Percentiles rank a stretch among this genome's conserved stretches.
These are phyloP conservation scores for Remersonia thermophila DNA, from an alignment of 2,329 filamentous ascomycete genomes.

Conservation along the genomic window DNA sequence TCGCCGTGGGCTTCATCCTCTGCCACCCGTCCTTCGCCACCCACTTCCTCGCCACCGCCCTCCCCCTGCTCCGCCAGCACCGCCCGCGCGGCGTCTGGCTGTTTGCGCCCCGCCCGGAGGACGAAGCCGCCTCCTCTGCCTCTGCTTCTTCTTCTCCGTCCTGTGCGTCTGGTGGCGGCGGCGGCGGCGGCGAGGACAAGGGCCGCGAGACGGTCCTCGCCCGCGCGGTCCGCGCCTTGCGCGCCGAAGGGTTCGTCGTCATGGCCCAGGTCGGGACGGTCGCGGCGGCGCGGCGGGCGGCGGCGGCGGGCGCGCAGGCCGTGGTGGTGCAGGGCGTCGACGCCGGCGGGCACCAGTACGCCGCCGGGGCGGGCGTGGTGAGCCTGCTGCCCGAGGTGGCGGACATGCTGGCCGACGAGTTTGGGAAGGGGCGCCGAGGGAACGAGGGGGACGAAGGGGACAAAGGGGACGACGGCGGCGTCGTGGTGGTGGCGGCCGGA, in stretches of 20 bases:
- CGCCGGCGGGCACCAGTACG: constrained; percentile 51
- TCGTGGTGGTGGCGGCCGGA: constrained; percentile 43
- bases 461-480: constrained; percentile 20
- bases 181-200: too few relatives aligned
- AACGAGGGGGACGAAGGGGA: too few relatives aligned
- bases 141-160: too few relatives aligned
- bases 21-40: constrained; percentile 30
- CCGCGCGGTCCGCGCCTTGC: constrained; percentile 21
- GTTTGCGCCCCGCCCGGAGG: constrained; percentile 43
- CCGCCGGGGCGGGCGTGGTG: constrained; percentile 40
- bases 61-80: constrained; percentile 40
- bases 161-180: too few relatives aligned
- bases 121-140: constrained; percentile 9
- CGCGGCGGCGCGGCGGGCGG: constrained; percentile 37
- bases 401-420: constrained; percentile 30
- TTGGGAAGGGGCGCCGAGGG: too few relatives aligned
- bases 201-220: neutral
- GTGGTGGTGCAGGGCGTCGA: constrained; percentile 52
- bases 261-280: constrained; percentile 53
- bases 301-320: constrained; percentile 39
- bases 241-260: constrained; percentile 30
- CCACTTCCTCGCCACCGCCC: constrained; percentile 29
- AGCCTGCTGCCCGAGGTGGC: constrained; percentile 45
- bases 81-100: constrained; percentile 52
- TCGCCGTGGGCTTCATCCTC: constrained; percentile 52